Conservation (phyloP, 345 rosid genomes). For the Eucalyptus pumila region DNA sequence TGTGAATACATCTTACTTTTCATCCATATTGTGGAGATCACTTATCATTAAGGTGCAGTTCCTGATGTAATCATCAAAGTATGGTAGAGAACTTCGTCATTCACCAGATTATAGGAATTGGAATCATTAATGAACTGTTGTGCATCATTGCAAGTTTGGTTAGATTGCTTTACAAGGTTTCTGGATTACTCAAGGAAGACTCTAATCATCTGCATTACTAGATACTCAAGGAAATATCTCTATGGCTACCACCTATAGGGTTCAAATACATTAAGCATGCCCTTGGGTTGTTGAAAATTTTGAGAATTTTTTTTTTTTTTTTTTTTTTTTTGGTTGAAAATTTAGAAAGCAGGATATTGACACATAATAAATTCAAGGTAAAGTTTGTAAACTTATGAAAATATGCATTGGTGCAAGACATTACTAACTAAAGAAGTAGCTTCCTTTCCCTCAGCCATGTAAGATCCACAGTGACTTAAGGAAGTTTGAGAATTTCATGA, state of each 20-base stretch:
- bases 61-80: not conserved
- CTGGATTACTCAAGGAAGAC: not conserved
- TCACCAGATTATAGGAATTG: not conserved
- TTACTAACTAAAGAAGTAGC: not conserved
- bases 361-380: not conserved
- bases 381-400: not conserved
- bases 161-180: not conserved
- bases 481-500: not conserved
- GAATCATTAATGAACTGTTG: not conserved
- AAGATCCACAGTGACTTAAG: not conserved
- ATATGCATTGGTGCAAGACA: not conserved
- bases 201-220: not conserved
- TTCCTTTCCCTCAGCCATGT: not conserved
- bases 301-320: not conserved
- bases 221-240: not conserved
- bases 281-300: not conserved
- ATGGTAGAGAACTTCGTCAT: not conserved
- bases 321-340: too few relatives aligned
- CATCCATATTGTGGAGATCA: not conserved
- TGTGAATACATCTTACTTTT: not conserved
- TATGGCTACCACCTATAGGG: not conserved
- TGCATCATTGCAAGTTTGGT: not conserved
- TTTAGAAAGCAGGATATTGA: not conserved
- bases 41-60: not conserved
- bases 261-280: not conserved